Conservation (phyloP, 2,329 filamentous ascomycete genomes). For the Penicillium corylophilum region DNA sequence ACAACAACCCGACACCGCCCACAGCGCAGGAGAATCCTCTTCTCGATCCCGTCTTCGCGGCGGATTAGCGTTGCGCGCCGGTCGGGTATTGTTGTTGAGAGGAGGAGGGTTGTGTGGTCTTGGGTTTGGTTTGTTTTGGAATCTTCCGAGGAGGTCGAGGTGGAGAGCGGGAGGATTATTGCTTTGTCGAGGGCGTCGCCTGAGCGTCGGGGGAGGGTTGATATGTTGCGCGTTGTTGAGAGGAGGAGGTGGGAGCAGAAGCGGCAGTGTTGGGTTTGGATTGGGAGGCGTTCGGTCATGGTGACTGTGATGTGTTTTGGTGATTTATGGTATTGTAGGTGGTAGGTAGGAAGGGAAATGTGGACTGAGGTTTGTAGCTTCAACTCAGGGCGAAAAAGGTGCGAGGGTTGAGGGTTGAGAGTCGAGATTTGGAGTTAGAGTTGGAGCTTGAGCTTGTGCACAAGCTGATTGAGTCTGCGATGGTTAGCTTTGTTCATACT, state of each 20-base stretch:
- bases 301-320: not conserved
- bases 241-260: slow-evolving; percentile 66
- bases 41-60: slow-evolving; percentile 66
- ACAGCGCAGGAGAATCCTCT: slow-evolving; percentile 60
- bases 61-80: slow-evolving; percentile 53
- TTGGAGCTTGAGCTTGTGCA: not conserved
- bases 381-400: too few species aligned
- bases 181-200: slow-evolving; percentile 53
- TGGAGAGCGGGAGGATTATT: slow-evolving; percentile 55
- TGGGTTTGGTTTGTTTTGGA: slow-evolving; percentile 3
- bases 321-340: not conserved
- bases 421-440: not conserved
- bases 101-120: slow-evolving; percentile 49
- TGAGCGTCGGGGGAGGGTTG: slow-evolving; percentile 53
- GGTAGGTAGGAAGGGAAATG: not conserved
- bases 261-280: slow-evolving; percentile 59
- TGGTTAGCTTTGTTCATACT: not conserved
- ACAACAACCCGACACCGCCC: slow-evolving; percentile 60
- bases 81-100: slow-evolving; percentile 52
- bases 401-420: not conserved
- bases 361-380: too few species aligned
- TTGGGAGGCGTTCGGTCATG: slow-evolving; percentile 23
- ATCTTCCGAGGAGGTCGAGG: not conserved
- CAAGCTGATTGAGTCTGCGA: not conserved
- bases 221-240: slow-evolving; percentile 56